Evolutionary conservation across 805 yeast species (phyloP).

Genomic region (Schwanniomyces pseudopolymorphus): DNA sequence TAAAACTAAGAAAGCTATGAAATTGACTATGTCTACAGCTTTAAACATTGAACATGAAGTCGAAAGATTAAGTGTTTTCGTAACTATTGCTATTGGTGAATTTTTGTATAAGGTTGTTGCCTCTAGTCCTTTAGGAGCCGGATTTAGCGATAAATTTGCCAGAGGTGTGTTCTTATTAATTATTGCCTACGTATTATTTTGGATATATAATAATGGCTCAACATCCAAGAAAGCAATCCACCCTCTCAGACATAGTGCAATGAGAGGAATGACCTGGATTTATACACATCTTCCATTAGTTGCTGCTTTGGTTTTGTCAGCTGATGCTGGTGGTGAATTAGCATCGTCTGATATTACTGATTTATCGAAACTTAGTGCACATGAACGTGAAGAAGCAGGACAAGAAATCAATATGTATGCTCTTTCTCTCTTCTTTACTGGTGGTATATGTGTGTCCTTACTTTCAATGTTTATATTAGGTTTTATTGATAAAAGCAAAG

Average conservation of each 20-base stretch:
- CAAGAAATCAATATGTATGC: conserved; percentile 39
- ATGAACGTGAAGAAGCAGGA: conserved; percentile 7
- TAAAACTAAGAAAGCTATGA: conserved; percentile 39
- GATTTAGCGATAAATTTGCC: conserved; percentile 43
- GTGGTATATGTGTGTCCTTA: conserved; percentile 50
- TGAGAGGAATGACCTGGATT: conserved; percentile 47
- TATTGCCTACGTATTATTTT: conserved; percentile 48
- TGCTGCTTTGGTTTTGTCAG: conserved; percentile 52
- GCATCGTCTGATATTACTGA: conserved; percentile 22
- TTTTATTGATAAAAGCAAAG: conserved; percentile 43
- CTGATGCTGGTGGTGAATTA: conserved; percentile 58
- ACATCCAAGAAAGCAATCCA: conserved; percentile 50
- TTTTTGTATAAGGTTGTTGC: conserved; percentile 56
- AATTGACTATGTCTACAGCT: conserved; percentile 53
- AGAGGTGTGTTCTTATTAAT: conserved; percentile 49
- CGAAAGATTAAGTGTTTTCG: conserved; percentile 58
- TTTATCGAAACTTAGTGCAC: conserved; percentile 5
- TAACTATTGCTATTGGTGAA: conserved; percentile 65
- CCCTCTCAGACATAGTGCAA: conserved; percentile 49
- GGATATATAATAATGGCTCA: conserved; percentile 57
- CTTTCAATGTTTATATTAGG: conserved; percentile 41
- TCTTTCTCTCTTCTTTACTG: conserved; percentile 50
- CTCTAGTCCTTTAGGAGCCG: conserved; percentile 45
- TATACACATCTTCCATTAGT: conserved; percentile 51
- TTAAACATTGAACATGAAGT: conserved; percentile 67